Evolutionary conservation across 2,329 filamentous ascomycete species (phyloP).

Genomic region (Microdochium nivale): DNA sequence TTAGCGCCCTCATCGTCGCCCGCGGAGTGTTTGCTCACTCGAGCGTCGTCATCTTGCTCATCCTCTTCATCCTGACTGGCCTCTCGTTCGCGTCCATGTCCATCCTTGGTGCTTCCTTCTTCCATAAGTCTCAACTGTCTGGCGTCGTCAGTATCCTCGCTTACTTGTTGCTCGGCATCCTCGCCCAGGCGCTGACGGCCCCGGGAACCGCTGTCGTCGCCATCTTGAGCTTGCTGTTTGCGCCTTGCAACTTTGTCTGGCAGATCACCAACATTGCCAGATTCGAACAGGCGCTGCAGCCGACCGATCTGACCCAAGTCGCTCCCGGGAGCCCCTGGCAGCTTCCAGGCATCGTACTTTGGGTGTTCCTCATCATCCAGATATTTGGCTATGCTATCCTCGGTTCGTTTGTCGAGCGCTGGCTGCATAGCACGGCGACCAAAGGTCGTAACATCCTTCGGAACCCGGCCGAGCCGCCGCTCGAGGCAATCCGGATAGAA

Average conservation of each 20-base stretch:
- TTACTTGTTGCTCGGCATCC: constrained; percentile 67
- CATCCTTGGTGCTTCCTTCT: constrained; percentile 73
- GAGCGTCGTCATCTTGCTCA: constrained; percentile 54
- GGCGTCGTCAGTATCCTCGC: constrained; percentile 71
- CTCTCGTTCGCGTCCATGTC: constrained; percentile 72
- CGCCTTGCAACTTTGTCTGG: constrained; percentile 81
- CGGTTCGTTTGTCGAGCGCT: constrained; percentile 64
- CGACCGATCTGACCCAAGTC: constrained; percentile 51
- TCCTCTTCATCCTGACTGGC: constrained; percentile 71
- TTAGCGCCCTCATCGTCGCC: constrained; percentile 59
- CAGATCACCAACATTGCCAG: constrained; percentile 70
- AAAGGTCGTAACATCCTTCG: constrained; percentile 46
- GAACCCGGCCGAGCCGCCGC: constrained; percentile 15
- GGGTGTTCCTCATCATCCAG: constrained; percentile 69
- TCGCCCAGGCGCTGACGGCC: constrained; percentile 65
- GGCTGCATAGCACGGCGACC: constrained; percentile 66
- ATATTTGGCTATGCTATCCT: constrained; percentile 70
- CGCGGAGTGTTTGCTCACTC: constrained; percentile 58
- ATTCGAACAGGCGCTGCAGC: constrained; percentile 55
- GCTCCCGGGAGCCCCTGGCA: constrained; percentile 60
- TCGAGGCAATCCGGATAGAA: constrained; percentile 59
- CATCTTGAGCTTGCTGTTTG: constrained; percentile 68
- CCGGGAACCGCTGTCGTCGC: constrained; percentile 56
- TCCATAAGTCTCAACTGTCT: constrained; percentile 79
- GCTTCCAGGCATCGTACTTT: constrained; percentile 67